Percentiles rank a stretch among this genome's conserved stretches.
Evolutionary conservation across 352 stramenopile species (phyloP).

Genomic region (Blastocystis sp.): DNA sequence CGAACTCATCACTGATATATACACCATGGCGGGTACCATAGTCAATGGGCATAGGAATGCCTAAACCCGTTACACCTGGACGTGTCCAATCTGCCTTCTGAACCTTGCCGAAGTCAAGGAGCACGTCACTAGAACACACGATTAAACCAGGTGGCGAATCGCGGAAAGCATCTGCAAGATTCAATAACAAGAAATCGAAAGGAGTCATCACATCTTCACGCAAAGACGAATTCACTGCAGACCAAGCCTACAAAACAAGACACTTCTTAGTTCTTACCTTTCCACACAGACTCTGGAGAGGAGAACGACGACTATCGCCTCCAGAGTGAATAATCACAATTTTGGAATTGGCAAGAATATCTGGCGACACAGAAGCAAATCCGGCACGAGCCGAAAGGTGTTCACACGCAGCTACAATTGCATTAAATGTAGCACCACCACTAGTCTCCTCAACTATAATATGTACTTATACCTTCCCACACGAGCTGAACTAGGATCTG

Average conservation of each 20-base stretch:
- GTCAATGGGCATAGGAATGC: slow-evolving; percentile 52
- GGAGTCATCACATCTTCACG: slow-evolving; percentile 59
- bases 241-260: slow-evolving; percentile 37
- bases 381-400: slow-evolving; percentile 52
- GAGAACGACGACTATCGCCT: slow-evolving; percentile 59
- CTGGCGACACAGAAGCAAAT: slow-evolving; percentile 61
- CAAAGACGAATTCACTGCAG: slow-evolving; percentile 41
- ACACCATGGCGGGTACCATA: slow-evolving; percentile 62
- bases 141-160: slow-evolving; percentile 53
- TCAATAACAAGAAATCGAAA: slow-evolving; percentile 60
- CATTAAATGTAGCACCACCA: slow-evolving; percentile 64
- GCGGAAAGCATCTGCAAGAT: slow-evolving; percentile 38
- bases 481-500: slow-evolving; percentile 57
- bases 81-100: slow-evolving; percentile 44
- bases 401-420: slow-evolving; percentile 60
- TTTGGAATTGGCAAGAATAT: slow-evolving; percentile 60
- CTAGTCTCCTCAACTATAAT: background rate
- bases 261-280: background rate
- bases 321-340: slow-evolving; percentile 63
- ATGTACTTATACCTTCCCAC: slow-evolving; percentile 45
- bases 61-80: slow-evolving; percentile 60
- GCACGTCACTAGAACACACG: slow-evolving; percentile 59
- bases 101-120: slow-evolving; percentile 38
- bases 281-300: slow-evolving; percentile 61
- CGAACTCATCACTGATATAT: slow-evolving; percentile 37